Conservation (phyloP, 2,329 filamentous ascomycete genomes). For the Colletotrichum tropicicola region DNA sequence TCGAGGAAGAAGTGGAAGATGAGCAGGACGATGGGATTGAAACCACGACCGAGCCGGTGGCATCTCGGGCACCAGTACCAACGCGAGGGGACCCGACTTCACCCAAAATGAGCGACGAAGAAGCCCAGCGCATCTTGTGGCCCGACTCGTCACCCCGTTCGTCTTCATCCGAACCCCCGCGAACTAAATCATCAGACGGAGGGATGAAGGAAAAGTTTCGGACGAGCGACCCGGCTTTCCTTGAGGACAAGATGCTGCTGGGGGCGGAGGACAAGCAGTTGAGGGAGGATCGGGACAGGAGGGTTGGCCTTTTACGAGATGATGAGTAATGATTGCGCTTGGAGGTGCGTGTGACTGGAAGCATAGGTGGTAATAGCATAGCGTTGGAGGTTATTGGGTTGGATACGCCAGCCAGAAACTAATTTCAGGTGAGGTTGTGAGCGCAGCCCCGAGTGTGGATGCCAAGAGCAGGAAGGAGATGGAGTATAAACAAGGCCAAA, state of each 20-base stretch:
- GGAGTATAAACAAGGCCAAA: neutral
- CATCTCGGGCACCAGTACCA: too few relatives aligned
- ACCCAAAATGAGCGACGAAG: slow-evolving; percentile 7
- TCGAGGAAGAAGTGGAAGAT: slow-evolving; percentile 28
- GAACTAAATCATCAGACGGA: neutral
- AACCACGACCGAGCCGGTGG: too few relatives aligned
- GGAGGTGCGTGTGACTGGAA: too few relatives aligned
- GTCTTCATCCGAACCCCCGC: slow-evolving; percentile 1
- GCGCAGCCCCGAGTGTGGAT: neutral
- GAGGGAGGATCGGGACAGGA: slow-evolving; percentile 40
- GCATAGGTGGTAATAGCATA: neutral
- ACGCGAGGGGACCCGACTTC: too few relatives aligned
- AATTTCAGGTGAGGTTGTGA: too few relatives aligned
- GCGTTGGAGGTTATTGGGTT: neutral
- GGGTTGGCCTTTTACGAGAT: slow-evolving; percentile 12
- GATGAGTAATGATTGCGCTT: neutral
- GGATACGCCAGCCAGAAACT: too few relatives aligned
- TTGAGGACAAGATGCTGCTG: slow-evolving; percentile 51
- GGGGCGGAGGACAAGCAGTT: slow-evolving; percentile 45
- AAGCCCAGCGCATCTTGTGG: slow-evolving; percentile 12
- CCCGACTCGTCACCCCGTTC: neutral
- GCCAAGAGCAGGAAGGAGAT: neutral
- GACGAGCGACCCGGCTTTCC: slow-evolving; percentile 43
- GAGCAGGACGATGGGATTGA: neutral
- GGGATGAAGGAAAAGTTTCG: slow-evolving; percentile 50